phyloP scores from a whole-genome alignment of 371 early-diverging fungal species.

The Basidiobolus meristosporus region DNA sequence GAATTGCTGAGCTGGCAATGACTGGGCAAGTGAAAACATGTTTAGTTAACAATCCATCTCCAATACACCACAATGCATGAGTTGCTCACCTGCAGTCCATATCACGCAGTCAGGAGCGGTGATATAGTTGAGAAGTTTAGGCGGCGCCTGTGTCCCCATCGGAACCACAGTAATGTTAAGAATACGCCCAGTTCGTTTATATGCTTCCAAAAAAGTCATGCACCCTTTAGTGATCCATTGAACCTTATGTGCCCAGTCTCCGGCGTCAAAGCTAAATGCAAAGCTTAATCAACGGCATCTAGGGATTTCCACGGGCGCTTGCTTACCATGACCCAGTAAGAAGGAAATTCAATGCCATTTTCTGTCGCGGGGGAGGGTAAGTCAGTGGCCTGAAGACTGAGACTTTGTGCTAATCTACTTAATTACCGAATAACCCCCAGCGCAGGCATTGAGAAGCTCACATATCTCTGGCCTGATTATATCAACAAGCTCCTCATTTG shows the following conservation, averaged over 20 bases:
- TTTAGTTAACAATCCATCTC: neutral
- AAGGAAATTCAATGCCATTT: constrained; percentile 9
- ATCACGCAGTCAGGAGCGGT: constrained; percentile 80
- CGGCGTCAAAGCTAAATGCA: constrained; percentile 48
- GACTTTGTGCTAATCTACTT: too few relatives aligned
- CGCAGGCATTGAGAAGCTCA: constrained; percentile 32
- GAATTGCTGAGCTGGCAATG: constrained; percentile 51
- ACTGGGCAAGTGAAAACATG: constrained; percentile 10
- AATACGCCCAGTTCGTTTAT: constrained; percentile 66
- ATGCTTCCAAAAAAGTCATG: constrained; percentile 78
- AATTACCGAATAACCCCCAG: constrained; percentile 21
- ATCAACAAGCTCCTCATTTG: constrained; percentile 53
- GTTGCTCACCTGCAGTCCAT: constrained; percentile 41
- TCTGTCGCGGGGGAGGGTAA: neutral
- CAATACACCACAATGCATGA: neutral
- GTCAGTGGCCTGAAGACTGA: constrained; percentile 8
- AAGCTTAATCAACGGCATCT: constrained; percentile 7
- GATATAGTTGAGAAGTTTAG: constrained; percentile 69
- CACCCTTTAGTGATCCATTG: constrained; percentile 65
- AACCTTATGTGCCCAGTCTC: constrained; percentile 43
- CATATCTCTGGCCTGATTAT: constrained; percentile 39
- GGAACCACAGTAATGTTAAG: constrained; percentile 74
- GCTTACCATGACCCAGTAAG: neutral
- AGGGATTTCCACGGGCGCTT: constrained; percentile 2
- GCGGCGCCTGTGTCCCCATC: constrained; percentile 54